phyloP scores from a whole-genome alignment of 2,329 filamentous ascomycete species.

The Clarireedia hainanense region DNA sequence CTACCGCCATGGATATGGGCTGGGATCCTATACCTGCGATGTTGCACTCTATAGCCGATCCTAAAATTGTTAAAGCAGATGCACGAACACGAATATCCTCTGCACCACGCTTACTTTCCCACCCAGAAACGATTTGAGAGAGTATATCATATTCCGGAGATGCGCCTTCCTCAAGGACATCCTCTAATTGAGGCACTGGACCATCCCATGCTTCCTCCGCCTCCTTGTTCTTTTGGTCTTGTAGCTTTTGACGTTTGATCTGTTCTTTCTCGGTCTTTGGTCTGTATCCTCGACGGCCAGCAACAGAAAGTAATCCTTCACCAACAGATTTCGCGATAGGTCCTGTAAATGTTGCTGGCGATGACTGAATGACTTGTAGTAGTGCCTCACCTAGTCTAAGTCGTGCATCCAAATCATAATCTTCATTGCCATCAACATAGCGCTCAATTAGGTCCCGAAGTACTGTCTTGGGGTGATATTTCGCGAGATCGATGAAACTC shows the following conservation, averaged over 20 bases:
- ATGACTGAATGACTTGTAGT: slow-evolving; percentile 53
- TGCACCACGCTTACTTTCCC: slow-evolving; percentile 56
- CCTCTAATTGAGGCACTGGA: slow-evolving; percentile 40
- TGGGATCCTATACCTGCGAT: slow-evolving; percentile 46
- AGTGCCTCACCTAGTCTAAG: slow-evolving; percentile 63
- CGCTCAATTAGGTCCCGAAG: slow-evolving; percentile 56
- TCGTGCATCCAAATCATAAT: slow-evolving; percentile 51
- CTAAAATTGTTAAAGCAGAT: slow-evolving; percentile 61
- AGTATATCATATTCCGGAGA: slow-evolving; percentile 39
- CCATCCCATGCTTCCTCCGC: slow-evolving; percentile 49
- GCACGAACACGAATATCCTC: slow-evolving; percentile 65
- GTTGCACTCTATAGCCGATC: slow-evolving; percentile 51
- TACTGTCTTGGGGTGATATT: slow-evolving; percentile 54
- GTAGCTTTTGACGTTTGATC: slow-evolving; percentile 40
- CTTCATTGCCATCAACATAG: slow-evolving; percentile 57
- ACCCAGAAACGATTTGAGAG: slow-evolving; percentile 54
- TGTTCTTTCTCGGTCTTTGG: slow-evolving; percentile 52
- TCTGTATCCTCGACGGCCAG: slow-evolving; percentile 54
- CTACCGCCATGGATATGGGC: slow-evolving; percentile 48
- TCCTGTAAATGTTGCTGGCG: slow-evolving; percentile 48
- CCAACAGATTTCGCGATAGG: slow-evolving; percentile 44
- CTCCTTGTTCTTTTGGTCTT: slow-evolving; percentile 41
- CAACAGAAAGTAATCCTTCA: slow-evolving; percentile 54
- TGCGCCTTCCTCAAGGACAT: slow-evolving; percentile 25
- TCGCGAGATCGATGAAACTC: slow-evolving; percentile 50